Evolutionary conservation across 108 stramenopile genomes (phyloP), one percentile per base, ranked within the genome.

Genomic region (Cyclotella cryptica): DNA sequence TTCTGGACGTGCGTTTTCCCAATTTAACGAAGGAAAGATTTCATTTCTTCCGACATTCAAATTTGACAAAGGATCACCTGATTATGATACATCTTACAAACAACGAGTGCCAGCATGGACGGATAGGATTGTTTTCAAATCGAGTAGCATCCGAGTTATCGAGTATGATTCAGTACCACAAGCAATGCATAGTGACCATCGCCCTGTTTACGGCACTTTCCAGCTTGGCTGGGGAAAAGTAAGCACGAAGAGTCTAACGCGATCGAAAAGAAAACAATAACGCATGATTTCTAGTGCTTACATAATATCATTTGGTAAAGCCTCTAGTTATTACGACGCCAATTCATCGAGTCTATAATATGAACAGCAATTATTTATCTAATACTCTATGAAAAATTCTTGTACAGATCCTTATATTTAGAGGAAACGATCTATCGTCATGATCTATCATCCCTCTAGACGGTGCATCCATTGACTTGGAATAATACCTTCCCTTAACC

Each of bases 61-160:
- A 66, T 94, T 92, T 71, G 96, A 96, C 83, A 96, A 91, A 69
- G 92, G 85, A 15, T 85, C 91, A 22, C 60, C 69, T 26, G 69
- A 73, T 3, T 96, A 93, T 67, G 96, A 96, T 59, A 92, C 92
- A 40, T 94, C 93, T 22, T 88, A 90, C 80, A 96, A 96, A 66
- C 91, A 89, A 67, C 85, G 96, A 44, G 89, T 96, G 18, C 96
- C 96, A 12, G 93, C 93, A 27, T 96, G 91, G 91, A 94, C 96
- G 12, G 96, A 96, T 76, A 71, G 96, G 71, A 87, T 96, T 24
- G 61, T 96, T 9, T 96, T 91, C 84, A 89, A 86, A 68, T 90
- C 92, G 12, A 71, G 47, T 42, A 88, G 88, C 12, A 83, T 88
- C 11, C 70, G 85, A 57, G 91, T 96, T 19, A 30, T 91, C 11